A percentile compares a stretch with the other conserved stretches of the same genome.
Conservation (phyloP, 2,329 filamentous ascomycete species). For the Talaromyces rugulosus region DNA sequence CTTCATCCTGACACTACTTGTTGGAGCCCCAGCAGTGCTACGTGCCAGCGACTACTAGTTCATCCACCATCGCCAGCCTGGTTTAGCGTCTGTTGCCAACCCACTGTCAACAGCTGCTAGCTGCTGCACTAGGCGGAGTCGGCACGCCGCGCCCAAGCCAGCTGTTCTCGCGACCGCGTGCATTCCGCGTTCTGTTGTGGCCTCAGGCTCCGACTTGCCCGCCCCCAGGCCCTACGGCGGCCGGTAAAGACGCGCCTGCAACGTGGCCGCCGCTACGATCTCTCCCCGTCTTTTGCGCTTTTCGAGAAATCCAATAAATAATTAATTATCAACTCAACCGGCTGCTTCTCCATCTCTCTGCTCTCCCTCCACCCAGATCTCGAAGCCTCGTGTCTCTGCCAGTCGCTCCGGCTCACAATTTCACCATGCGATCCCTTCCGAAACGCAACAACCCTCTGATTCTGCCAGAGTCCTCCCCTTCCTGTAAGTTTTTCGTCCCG, state of each 20-base stretch:
- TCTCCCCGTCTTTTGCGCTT: background rate
- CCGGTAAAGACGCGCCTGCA: constrained; percentile 37
- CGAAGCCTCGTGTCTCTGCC: background rate
- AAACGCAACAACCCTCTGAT: constrained; percentile 45
- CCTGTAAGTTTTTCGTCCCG: constrained; percentile 36
- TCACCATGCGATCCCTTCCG: constrained; percentile 43
- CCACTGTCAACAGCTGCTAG: background rate
- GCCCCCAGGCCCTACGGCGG: constrained; percentile 11
- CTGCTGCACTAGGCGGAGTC: too few species aligned
- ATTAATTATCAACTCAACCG: background rate
- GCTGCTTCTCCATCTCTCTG: background rate
- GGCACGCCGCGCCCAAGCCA: background rate
- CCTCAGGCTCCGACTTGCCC: constrained; percentile 1
- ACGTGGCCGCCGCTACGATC: constrained; percentile 31
- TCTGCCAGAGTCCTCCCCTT: constrained; percentile 37
- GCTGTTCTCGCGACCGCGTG: background rate
- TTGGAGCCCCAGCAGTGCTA: too few species aligned
- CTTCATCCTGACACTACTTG: background rate
- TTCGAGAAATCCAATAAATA: background rate
- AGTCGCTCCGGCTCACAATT: background rate
- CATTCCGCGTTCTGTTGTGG: background rate
- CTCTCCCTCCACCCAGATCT: constrained; percentile 12
- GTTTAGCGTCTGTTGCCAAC: too few species aligned
- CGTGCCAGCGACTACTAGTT: too few species aligned
- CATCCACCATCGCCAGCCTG: too few species aligned